Evolutionary conservation across 805 yeast genomes (phyloP).

Genomic region (Saccharomycopsis guyanensis): DNA sequence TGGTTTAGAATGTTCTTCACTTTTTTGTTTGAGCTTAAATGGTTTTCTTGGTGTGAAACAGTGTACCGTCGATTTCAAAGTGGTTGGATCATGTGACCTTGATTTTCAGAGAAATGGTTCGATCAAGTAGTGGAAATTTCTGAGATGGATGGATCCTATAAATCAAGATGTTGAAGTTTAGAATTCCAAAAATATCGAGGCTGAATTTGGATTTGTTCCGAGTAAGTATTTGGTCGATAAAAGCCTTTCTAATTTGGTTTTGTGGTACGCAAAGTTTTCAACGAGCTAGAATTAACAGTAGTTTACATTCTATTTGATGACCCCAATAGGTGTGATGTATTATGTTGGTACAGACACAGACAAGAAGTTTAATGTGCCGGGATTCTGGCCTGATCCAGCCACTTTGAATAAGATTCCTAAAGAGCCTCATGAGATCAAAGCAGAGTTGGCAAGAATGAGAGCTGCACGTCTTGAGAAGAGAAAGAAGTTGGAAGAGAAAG

Average conservation of each 20-base stretch:
- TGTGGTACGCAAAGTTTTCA: not conserved
- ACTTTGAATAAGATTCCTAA: slow-evolving; percentile 87
- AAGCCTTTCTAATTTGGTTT: not conserved
- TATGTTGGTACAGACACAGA: slow-evolving; percentile 90
- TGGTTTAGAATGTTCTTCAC: no score
- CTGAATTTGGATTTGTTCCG: slow-evolving; percentile 19
- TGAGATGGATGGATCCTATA: no score
- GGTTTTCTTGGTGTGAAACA: no score
- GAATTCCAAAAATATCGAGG: slow-evolving; percentile 11
- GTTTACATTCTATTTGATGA: slow-evolving; percentile 77
- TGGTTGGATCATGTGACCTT: no score
- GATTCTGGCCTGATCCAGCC: slow-evolving; percentile 96
- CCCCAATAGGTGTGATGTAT: slow-evolving; percentile 90
- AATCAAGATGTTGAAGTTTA: not conserved
- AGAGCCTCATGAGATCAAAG: slow-evolving; percentile 85
- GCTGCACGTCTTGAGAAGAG: slow-evolving; percentile 70
- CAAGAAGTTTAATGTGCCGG: slow-evolving; percentile 80
- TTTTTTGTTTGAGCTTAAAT: no score
- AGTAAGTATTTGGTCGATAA: no score
- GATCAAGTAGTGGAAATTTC: no score
- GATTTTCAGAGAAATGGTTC: no score
- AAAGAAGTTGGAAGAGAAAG: slow-evolving; percentile 61
- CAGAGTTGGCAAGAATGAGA: slow-evolving; percentile 82
- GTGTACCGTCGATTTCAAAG: no score
- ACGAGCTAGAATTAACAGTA: slow-evolving; percentile 23